These are phyloP conservation scores for Umbelopsis vinacea DNA, from an alignment of 192 early-diverging fungal species.

Conservation along the genomic window DNA sequence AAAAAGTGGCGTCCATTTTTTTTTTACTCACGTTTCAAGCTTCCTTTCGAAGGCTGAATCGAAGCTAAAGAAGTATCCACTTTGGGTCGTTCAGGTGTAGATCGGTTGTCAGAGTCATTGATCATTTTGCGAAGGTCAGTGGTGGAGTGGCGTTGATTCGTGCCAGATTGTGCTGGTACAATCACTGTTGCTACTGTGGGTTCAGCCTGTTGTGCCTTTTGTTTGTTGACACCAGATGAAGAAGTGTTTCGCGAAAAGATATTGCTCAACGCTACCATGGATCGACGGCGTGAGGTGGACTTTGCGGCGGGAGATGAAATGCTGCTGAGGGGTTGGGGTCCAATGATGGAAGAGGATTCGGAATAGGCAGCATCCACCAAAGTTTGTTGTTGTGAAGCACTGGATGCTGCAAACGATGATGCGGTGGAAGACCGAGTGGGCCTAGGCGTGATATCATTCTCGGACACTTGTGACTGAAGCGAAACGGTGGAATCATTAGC, in stretches of 20 bases:
- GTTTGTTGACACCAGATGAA: neutral
- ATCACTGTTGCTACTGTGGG: slow-evolving; percentile 5
- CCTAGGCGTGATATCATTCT: slow-evolving; percentile 4
- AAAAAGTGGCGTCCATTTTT: neutral
- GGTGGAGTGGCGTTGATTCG: slow-evolving; percentile 33
- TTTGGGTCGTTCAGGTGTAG: neutral
- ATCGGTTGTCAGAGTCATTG: slow-evolving; percentile 5
- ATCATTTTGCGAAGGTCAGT: slow-evolving; percentile 34
- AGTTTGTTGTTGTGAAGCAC: neutral
- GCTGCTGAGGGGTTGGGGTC: neutral
- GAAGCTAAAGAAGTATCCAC: slow-evolving; percentile 5
- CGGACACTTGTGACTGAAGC: slow-evolving; percentile 13
- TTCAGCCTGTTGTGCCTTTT: slow-evolving; percentile 18
- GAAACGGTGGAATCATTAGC: slow-evolving; percentile 3
- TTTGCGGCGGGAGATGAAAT: neutral
- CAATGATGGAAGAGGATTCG: neutral
- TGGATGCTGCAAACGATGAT: neutral
- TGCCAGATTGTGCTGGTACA: slow-evolving; percentile 5
- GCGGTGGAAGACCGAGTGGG: slow-evolving; percentile 10
- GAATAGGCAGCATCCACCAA: neutral
- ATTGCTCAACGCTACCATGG: slow-evolving; percentile 20
- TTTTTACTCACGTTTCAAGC: neutral
- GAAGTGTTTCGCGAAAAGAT: slow-evolving; percentile 23
- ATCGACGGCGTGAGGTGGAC: slow-evolving; percentile 27
- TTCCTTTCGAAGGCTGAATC: slow-evolving; percentile 4